Evolutionary conservation across 2,329 filamentous ascomycete species (phyloP).

Genomic region (Exophiala viscosa): DNA sequence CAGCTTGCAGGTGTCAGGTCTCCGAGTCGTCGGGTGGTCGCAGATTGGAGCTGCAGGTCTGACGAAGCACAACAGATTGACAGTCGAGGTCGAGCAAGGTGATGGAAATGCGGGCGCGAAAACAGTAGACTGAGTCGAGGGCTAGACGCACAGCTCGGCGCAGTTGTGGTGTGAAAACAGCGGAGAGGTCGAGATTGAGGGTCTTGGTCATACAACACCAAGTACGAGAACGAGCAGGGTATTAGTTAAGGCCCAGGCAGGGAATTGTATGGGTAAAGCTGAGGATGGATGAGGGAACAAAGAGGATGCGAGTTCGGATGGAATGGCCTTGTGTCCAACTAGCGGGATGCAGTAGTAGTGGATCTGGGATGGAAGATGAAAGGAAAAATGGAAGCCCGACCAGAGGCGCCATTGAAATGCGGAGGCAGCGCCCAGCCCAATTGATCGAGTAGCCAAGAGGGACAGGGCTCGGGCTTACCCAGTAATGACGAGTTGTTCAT

Average conservation of each 20-base stretch:
- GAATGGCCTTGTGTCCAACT: not conserved
- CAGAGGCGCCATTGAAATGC: slow-evolving; percentile 8
- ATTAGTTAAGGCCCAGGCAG: not conserved
- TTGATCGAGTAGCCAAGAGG: too few relatives aligned
- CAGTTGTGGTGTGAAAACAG: not conserved
- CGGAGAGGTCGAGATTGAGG: not conserved
- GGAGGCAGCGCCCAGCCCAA: not conserved
- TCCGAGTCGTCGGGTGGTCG: slow-evolving; percentile 23
- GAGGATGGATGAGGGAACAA: not conserved
- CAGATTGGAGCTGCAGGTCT: slow-evolving; percentile 16
- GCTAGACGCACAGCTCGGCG: too few relatives aligned
- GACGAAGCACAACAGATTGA: slow-evolving; percentile 6
- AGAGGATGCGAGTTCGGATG: not conserved
- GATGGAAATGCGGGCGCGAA: not conserved
- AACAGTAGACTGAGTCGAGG: not conserved
- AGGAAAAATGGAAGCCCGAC: slow-evolving; percentile 11
- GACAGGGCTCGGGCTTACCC: too few relatives aligned
- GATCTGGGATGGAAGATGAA: slow-evolving; percentile 10
- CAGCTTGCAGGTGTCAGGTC: slow-evolving; percentile 22
- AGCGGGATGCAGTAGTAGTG: slow-evolving; percentile 2
- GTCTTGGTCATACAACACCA: not conserved
- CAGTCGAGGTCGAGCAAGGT: not conserved
- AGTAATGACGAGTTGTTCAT: too few relatives aligned
- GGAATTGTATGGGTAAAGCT: not conserved
- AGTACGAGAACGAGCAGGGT: too few relatives aligned